Evolutionary conservation across 345 rosid genomes (phyloP).

Genomic region (Litchi chinensis): DNA sequence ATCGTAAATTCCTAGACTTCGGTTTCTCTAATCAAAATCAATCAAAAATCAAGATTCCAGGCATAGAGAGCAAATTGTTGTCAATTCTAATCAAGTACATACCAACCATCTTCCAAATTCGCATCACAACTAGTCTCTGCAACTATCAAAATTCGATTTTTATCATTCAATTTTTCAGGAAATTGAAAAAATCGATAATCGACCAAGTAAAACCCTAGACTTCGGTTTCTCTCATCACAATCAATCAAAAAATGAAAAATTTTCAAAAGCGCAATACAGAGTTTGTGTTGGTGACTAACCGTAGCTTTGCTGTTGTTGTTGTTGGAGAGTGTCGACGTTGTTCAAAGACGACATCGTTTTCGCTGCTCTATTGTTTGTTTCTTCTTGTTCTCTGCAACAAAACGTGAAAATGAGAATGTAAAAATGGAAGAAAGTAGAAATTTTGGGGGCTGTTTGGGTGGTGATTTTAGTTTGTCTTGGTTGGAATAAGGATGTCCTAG

Average conservation of each 20-base stretch:
- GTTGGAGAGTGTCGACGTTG: not conserved
- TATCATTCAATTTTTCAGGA: too few relatives aligned
- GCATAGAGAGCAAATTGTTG: too few relatives aligned
- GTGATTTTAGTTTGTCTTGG: not conserved
- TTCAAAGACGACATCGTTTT: constrained; percentile 11
- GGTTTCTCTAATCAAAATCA: not conserved
- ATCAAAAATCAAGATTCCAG: too few relatives aligned
- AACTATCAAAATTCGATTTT: too few relatives aligned
- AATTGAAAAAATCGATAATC: not conserved
- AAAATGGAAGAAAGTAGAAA: not conserved
- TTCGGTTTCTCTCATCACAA: not conserved
- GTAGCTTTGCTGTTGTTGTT: not conserved
- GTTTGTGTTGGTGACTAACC: not conserved
- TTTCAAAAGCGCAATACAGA: not conserved
- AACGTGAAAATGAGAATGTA: not conserved
- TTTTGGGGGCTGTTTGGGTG: not conserved
- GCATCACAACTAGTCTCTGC: too few relatives aligned
- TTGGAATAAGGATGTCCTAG: not conserved
- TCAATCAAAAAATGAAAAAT: not conserved
- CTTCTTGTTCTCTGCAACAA: not conserved
- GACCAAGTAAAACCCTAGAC: not conserved
- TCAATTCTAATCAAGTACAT: too few relatives aligned
- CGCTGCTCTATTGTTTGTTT: not conserved
- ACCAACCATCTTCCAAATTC: too few relatives aligned
- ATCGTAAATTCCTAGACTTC: too few relatives aligned